Conservation (phyloP, 768 basidiomycete genomes). For the Chalciporus chontae region DNA sequence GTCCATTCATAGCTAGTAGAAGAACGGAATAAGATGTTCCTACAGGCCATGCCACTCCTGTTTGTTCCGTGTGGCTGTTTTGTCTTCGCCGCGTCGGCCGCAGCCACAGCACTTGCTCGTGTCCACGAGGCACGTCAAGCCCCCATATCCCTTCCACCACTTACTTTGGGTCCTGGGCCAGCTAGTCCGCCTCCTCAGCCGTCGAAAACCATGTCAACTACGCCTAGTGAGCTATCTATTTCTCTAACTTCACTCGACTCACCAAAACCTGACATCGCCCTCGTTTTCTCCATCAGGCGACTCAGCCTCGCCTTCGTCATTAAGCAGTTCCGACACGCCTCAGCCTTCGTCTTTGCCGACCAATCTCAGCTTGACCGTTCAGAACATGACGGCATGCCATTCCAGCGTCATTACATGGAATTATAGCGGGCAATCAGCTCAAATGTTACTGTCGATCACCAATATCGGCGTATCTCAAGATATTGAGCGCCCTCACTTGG, state of each 20-base stretch:
- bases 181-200: constrained; percentile 1
- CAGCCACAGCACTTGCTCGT: constrained; percentile 13
- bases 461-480: constrained; percentile 35
- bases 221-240: constrained; percentile 13
- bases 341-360: constrained; percentile 12
- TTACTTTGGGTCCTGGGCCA: constrained; percentile 6
- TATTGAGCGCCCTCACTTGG: constrained; percentile 9
- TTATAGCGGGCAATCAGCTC: constrained; percentile 32
- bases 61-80: constrained; percentile 7
- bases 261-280: constrained; percentile 2
- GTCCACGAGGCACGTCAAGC: constrained; percentile 23
- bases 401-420: constrained; percentile 36
- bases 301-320: constrained; percentile 7
- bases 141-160: constrained; percentile 2
- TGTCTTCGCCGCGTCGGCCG: constrained; percentile 6
- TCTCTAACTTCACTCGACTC: constrained; percentile 6
- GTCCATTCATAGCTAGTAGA: neutral
- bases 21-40: constrained; percentile 6
- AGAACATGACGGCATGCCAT: constrained; percentile 35
- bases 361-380: constrained; percentile 22
- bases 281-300: constrained; percentile 7
- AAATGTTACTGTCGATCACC: constrained; percentile 36
- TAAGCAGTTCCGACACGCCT: constrained; percentile 8
- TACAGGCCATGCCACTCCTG: neutral
- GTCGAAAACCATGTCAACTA: constrained; percentile 12